Evolutionary conservation across 768 basidiomycete genomes (phyloP).

Genomic region (Russula foetens): DNA sequence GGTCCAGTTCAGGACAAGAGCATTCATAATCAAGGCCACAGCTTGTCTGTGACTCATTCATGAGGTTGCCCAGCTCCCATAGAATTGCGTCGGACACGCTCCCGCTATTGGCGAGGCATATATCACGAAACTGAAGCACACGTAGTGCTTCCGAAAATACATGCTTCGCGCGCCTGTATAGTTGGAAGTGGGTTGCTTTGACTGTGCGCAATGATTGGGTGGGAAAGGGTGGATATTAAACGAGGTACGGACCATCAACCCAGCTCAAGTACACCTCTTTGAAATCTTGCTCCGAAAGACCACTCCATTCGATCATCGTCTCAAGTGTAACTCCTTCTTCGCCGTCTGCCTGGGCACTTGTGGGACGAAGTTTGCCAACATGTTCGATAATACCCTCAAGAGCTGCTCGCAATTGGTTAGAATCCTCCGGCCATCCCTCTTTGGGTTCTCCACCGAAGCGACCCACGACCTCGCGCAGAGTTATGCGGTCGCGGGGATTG

Average conservation of each 20-base stretch:
- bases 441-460: constrained; percentile 41
- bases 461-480: constrained; percentile 59
- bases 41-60: constrained; percentile 72
- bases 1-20: constrained; percentile 71
- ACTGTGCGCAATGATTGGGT: constrained; percentile 35
- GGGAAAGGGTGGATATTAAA: background rate
- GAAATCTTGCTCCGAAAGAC: constrained; percentile 48
- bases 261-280: constrained; percentile 64
- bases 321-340: constrained; percentile 61
- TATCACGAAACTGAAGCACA: constrained; percentile 67
- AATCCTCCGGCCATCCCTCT: constrained; percentile 36
- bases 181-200: constrained; percentile 71
- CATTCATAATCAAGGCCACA: constrained; percentile 68
- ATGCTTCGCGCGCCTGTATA: constrained; percentile 77
- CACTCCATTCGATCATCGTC: constrained; percentile 63
- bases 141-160: constrained; percentile 74
- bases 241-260: constrained; percentile 55
- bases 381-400: constrained; percentile 41
- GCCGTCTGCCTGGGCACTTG: constrained; percentile 23
- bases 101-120: constrained; percentile 33
- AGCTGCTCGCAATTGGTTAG: constrained; percentile 37
- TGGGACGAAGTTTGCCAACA: constrained; percentile 47
- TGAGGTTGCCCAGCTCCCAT: constrained; percentile 52
- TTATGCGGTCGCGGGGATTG: constrained; percentile 43
- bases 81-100: constrained; percentile 29